Evolutionary conservation across 495 filamentous ascomycete species (phyloP), one percentile per base, ranked within the genome.

Genomic region (Neurospora intermedia): DNA sequence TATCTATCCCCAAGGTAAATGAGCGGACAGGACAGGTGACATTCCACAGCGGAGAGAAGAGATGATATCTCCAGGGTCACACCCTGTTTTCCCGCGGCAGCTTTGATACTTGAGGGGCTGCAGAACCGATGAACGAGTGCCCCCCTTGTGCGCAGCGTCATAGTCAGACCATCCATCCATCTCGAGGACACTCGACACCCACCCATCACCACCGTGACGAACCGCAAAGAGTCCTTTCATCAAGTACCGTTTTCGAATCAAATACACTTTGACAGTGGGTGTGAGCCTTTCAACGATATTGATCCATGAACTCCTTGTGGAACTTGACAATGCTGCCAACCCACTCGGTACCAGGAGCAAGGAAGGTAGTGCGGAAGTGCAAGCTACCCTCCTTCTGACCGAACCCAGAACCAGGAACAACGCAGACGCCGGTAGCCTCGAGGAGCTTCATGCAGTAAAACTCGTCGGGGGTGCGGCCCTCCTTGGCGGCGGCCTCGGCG

Each of bases 351-450:
- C 96, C 96, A 1, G 96, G 96, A 6, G 96, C 94, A 72, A 98
- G 85, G 86, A 99, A 99, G 6, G 96, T 99, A 2, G 96, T 99
- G 75, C 96, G 87, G 87, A 99, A 96, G 87, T 99, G 96, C 78
- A 96, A 84, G 23, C 91, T 94, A 78, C 92, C 91, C 76, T 96
- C 91, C 84, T 91, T 94, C 86, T 99, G 96, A 8, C 96, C 95
- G 78, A 99, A 99, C 6, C 96, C 96, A 43, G 87, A 89, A 8
- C 96, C 96, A 1, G 96, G 92, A 0, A 98, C 93, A 42, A 97
- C 90, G 75, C 96, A 99, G n/a, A 99, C 90, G 71, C 96, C 96
- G 1, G 96, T 98, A 16, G 93, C 92, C 79, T 99, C 94, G 69
- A 99, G 90, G 71, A 98, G 82, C 46, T 89, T 87, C 83, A 95